Conservation (phyloP, 805 yeast genomes). For the Sugiyamaella smithiae region DNA sequence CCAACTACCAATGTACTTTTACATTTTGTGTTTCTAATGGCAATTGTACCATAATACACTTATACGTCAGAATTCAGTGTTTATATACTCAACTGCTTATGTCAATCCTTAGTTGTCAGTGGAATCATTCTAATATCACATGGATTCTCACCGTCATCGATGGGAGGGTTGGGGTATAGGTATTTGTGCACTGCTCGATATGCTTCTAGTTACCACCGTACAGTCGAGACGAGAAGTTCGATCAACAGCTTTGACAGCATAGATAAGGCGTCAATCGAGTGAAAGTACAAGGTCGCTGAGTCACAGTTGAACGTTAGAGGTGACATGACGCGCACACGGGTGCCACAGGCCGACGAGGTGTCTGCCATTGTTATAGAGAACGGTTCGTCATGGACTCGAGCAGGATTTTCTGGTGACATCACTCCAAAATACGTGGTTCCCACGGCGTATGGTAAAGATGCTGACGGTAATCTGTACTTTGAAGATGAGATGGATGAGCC, state of each 20-base stretch:
- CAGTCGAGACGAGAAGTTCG: background rate
- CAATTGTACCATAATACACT: no score
- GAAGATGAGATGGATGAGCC: conserved; percentile 43
- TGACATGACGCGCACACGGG: conserved; percentile 20
- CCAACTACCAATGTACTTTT: no score
- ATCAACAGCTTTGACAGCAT: background rate
- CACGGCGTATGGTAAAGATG: conserved; percentile 53
- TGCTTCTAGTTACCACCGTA: background rate
- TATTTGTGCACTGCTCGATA: no score
- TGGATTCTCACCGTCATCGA: no score
- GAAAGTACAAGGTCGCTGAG: background rate
- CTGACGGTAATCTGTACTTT: conserved; percentile 28
- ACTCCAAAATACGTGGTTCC: conserved; percentile 73
- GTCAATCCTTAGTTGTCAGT: no score
- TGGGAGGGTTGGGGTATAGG: no score
- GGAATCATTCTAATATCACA: no score
- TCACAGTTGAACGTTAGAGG: background rate
- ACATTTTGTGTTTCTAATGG: no score
- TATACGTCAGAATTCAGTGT: no score
- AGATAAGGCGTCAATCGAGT: no score
- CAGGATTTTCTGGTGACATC: conserved; percentile 92
- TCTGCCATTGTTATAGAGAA: conserved; percentile 89
- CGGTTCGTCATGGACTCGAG: conserved; percentile 76
- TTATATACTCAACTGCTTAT: no score
- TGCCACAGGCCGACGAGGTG: conserved; percentile 59